Conservation (phyloP, 2,329 filamentous ascomycete genomes). For the Scedosporium minutisporum region DNA sequence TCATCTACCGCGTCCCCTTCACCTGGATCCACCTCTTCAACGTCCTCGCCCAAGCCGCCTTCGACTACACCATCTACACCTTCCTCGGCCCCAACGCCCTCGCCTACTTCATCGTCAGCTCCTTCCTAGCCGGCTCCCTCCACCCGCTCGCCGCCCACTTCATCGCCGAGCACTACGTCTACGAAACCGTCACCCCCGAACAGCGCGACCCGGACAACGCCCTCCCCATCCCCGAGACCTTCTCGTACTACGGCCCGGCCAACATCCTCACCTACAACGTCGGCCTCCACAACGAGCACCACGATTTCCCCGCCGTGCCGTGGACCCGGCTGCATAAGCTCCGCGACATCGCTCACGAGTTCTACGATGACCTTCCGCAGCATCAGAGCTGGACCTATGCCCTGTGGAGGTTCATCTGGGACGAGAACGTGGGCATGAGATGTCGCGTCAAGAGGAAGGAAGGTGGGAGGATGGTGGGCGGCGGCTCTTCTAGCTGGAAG, state of each 20-base stretch:
- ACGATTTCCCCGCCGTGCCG: conserved; percentile 93
- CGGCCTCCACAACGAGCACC: conserved; percentile 95
- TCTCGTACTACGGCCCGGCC: conserved; percentile 88
- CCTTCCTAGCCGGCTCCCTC: conserved; percentile 85
- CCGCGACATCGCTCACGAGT: conserved; percentile 74
- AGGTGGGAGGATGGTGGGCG: conserved; percentile 54
- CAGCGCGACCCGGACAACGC: conserved; percentile 48
- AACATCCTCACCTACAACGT: conserved; percentile 96
- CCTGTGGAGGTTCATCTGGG: conserved; percentile 91
- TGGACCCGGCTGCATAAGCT: conserved; percentile 80
- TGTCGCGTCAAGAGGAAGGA: conserved; percentile 88
- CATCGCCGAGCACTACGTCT: conserved; percentile 94
- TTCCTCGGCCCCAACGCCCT: conserved; percentile 55
- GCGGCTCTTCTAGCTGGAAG: conserved; percentile 44
- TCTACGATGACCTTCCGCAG: conserved; percentile 77
- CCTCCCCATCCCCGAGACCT: conserved; percentile 79
- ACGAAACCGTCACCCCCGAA: conserved; percentile 49
- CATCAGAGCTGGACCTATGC: conserved; percentile 89
- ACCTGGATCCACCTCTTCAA: conserved; percentile 80
- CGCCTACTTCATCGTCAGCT: conserved; percentile 77
- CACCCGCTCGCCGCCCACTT: conserved; percentile 96
- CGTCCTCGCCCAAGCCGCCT: conserved; percentile 63
- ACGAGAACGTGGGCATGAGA: conserved; percentile 79
- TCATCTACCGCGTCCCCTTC: conserved; percentile 81
- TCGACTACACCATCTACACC: conserved; percentile 62